Conservation (phyloP, 2,329 filamentous ascomycete genomes). For the Blumeria graminis region DNA sequence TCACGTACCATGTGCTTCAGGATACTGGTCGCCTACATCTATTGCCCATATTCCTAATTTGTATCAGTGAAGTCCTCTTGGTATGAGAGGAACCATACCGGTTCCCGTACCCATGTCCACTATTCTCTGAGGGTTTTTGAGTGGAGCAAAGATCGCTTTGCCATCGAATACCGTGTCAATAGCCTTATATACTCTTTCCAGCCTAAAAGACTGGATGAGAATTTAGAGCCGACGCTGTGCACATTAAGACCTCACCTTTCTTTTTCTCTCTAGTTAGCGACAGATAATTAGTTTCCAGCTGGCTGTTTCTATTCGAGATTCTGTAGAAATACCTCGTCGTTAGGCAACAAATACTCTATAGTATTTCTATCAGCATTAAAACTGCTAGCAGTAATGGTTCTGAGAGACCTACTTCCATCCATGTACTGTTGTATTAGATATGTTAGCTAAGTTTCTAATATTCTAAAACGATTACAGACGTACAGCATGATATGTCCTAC, state of each 20-base stretch:
- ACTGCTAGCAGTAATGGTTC: too few relatives aligned
- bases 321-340: constrained; percentile 5
- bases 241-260: constrained; percentile 4
- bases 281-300: neutral
- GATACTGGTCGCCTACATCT: constrained; percentile 7
- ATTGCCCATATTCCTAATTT: constrained; percentile 12
- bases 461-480: neutral
- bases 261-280: constrained; percentile 3
- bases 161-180: constrained; percentile 17
- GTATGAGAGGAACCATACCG: constrained; percentile 5
- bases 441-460: neutral
- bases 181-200: constrained; percentile 15
- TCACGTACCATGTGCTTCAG: constrained; percentile 4
- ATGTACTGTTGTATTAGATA: constrained; percentile 1
- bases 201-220: constrained; percentile 1
- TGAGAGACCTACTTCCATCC: constrained; percentile 3
- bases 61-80: neutral
- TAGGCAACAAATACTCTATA: constrained; percentile 6
- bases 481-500: constrained; percentile 7
- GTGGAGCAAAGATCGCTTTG: constrained; percentile 18
- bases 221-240: constrained; percentile 4
- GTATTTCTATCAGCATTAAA: neutral
- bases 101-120: constrained; percentile 19
- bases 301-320: neutral
- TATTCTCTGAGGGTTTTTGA: constrained; percentile 17